A percentile compares a stretch with the other conserved stretches of the same genome.
Conservation (phyloP, 208 protist genomes). For the Leptomonas pyrrhocoris region DNA sequence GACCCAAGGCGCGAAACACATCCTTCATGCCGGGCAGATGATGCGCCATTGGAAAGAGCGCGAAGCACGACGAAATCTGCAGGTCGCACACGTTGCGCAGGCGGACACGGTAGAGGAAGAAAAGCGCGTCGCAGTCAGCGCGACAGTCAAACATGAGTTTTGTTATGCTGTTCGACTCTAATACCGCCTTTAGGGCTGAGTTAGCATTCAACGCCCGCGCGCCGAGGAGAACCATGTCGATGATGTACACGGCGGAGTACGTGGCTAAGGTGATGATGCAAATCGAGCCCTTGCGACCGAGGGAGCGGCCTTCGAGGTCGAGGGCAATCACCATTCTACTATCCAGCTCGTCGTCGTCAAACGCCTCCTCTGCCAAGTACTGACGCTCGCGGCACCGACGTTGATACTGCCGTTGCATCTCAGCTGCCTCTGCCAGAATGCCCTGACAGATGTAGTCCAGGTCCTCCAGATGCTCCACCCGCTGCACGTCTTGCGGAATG, state of each 20-base stretch:
- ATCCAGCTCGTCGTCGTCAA: constrained; percentile 14
- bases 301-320: constrained; percentile 55
- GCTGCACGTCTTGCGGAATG: constrained; percentile 22
- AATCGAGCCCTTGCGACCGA: constrained; percentile 47
- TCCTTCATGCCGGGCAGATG: constrained; percentile 62
- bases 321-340: constrained; percentile 40
- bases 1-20: constrained; percentile 38
- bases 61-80: constrained; percentile 48
- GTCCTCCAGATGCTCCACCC: constrained; percentile 20
- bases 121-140: constrained; percentile 61
- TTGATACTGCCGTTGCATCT: constrained; percentile 8
- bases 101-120: constrained; percentile 53
- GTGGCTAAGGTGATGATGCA: constrained; percentile 73
- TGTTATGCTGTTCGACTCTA: constrained; percentile 41
- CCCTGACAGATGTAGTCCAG: constrained; percentile 20
- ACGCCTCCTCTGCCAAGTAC: constrained; percentile 2
- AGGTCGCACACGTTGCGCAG: constrained; percentile 60
- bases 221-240: constrained; percentile 60
- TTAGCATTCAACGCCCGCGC: constrained; percentile 23
- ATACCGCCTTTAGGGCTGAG: constrained; percentile 33
- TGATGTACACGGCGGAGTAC: constrained; percentile 48
- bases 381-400: constrained; percentile 2
- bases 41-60: constrained; percentile 24
- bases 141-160: constrained; percentile 82
- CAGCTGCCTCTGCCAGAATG: constrained; percentile 15